phyloP scores from a whole-genome alignment of 306 rosid genomes.

The Chamaecrista fasciculata region DNA sequence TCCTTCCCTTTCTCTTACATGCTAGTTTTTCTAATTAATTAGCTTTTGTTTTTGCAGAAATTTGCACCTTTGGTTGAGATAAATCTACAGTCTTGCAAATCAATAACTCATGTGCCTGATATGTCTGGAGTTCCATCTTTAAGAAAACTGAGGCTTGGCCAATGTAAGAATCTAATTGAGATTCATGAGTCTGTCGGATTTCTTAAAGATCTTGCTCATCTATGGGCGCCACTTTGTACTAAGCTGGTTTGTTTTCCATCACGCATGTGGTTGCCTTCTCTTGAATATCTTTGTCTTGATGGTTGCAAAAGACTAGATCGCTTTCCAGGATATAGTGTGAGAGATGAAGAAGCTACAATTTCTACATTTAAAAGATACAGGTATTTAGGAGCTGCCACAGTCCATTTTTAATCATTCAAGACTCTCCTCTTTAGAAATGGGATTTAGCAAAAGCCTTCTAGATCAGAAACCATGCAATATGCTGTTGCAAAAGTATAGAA shows the following conservation, averaged over 20 bases:
- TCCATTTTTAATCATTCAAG: constrained; percentile 11
- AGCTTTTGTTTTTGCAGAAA: background rate
- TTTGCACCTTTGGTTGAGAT: background rate
- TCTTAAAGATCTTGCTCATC: background rate
- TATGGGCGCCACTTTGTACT: background rate
- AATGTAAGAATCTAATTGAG: background rate
- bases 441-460: background rate
- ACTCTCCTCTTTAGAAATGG: background rate
- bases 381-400: background rate
- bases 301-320: background rate
- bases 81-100: background rate
- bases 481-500: too few species aligned
- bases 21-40: background rate
- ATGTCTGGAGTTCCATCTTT: background rate
- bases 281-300: background rate
- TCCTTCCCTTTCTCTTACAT: background rate
- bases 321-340: background rate
- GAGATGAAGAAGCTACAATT: constrained; percentile 12
- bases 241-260: background rate
- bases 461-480: background rate
- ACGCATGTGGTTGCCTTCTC: background rate
- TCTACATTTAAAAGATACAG: background rate
- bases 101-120: background rate
- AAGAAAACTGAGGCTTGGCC: background rate
- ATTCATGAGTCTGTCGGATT: background rate